These are phyloP conservation scores for Amylostereum chailletii DNA, from an alignment of 1,284 basidiomycete species.

Conservation along the genomic window DNA sequence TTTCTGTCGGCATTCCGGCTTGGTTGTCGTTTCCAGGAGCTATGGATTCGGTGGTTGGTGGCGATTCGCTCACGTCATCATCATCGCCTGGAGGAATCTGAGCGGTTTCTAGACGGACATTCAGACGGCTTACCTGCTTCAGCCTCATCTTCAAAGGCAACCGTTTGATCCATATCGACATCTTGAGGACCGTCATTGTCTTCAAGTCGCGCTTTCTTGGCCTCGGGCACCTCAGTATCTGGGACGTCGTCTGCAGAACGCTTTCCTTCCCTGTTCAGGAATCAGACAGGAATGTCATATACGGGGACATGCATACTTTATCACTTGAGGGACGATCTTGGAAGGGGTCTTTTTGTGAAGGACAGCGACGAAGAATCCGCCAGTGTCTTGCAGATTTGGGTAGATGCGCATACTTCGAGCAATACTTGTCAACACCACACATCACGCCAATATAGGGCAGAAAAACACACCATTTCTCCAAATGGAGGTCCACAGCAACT, in stretches of 20 bases:
- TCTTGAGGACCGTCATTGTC: slow-evolving; percentile 13
- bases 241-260: slow-evolving; percentile 34
- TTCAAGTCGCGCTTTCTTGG: slow-evolving; percentile 40
- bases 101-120: not conserved
- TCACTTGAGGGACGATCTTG: not conserved
- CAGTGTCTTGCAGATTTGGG: slow-evolving; percentile 94
- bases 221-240: slow-evolving; percentile 29
- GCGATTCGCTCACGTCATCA: not conserved
- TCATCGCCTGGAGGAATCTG: not conserved
- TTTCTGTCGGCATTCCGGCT: slow-evolving; percentile 13
- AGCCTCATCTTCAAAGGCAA: too few species aligned
- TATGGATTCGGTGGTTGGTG: not conserved
- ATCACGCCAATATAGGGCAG: not conserved
- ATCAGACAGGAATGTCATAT: too few species aligned
- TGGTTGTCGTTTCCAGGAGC: slow-evolving; percentile 1
- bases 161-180: not conserved
- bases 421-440: not conserved
- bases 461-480: slow-evolving; percentile 61
- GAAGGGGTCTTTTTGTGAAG: slow-evolving; percentile 41
- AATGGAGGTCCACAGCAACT: slow-evolving; percentile 48
- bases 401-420: slow-evolving; percentile 72
- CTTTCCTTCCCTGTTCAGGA: slow-evolving; percentile 31
- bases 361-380: slow-evolving; percentile 95
- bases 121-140: not conserved
- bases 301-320: slow-evolving; percentile 3